Conservation (phyloP, 2,329 filamentous ascomycete species). For the Sordariomycetes sp. region DNA sequence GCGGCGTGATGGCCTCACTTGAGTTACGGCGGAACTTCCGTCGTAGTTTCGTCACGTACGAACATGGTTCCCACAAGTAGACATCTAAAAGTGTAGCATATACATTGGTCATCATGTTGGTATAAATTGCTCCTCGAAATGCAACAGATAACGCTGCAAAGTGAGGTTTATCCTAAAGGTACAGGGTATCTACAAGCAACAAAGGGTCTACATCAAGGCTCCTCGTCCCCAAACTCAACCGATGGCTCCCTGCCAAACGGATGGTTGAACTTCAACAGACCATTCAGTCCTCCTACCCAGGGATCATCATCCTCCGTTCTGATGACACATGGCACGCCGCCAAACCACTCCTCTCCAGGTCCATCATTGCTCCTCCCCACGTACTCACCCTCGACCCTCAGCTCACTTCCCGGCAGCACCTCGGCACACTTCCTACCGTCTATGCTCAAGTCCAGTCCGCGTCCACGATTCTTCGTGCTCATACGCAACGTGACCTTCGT, state of each 20-base stretch:
- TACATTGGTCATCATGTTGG: no score
- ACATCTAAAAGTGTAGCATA: no score
- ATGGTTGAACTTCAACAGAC: conserved; percentile 92
- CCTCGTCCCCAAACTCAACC: neutral
- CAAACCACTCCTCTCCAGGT: conserved; percentile 45
- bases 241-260: conserved; percentile 60
- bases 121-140: no score
- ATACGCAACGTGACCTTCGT: conserved; percentile 75
- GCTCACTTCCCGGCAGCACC: conserved; percentile 69
- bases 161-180: no score
- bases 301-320: conserved; percentile 71
- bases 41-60: no score
- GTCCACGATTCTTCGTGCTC: conserved; percentile 69
- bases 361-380: conserved; percentile 37
- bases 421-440: conserved; percentile 63
- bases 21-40: no score
- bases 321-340: conserved; percentile 89
- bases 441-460: conserved; percentile 70
- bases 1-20: no score
- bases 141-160: no score
- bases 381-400: conserved; percentile 79
- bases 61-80: no score
- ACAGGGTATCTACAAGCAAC: no score
- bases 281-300: conserved; percentile 93
- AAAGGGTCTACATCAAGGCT: no score